A percentile compares a stretch with the other conserved stretches of the same genome.
Conservation (phyloP, 2,329 filamentous ascomycete species). For the Neofusicoccum parvum region DNA sequence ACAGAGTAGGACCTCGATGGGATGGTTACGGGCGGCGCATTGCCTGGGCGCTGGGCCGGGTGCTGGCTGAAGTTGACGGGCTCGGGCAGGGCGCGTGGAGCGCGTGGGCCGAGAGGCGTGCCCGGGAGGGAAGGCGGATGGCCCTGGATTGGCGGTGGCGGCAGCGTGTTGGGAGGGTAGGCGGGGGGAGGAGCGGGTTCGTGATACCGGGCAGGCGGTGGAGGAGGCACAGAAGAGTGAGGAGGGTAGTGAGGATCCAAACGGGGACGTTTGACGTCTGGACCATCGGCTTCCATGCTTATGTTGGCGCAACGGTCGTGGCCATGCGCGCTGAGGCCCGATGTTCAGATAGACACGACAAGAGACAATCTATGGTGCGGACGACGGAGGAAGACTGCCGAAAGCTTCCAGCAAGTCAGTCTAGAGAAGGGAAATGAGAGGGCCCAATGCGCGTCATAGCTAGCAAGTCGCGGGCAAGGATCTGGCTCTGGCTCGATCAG, state of each 20-base stretch:
- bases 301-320: slow-evolving; percentile 23
- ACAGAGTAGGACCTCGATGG: slow-evolving; percentile 32
- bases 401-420: slow-evolving; percentile 24
- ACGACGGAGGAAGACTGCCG: slow-evolving; percentile 20
- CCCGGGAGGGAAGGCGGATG: slow-evolving; percentile 20
- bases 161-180: slow-evolving; percentile 20
- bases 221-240: slow-evolving; percentile 19
- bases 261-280: slow-evolving; percentile 23
- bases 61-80: slow-evolving; percentile 20
- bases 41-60: slow-evolving; percentile 31
- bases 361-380: slow-evolving; percentile 21
- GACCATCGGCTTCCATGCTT: slow-evolving; percentile 23
- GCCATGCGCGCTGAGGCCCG: slow-evolving; percentile 23
- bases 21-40: slow-evolving; percentile 34
- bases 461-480: slow-evolving; percentile 22
- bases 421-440: slow-evolving; percentile 22
- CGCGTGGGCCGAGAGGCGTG: slow-evolving; percentile 13
- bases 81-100: slow-evolving; percentile 20
- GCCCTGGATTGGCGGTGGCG: slow-evolving; percentile 19
- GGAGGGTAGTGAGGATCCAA: slow-evolving; percentile 21
- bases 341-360: slow-evolving; percentile 21
- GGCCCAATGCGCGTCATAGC: slow-evolving; percentile 24
- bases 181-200: slow-evolving; percentile 13
- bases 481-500: slow-evolving; percentile 20
- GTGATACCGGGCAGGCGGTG: slow-evolving; percentile 15